Conservation (phyloP, 306 rosid genomes). For the Gillenia trifoliata region DNA sequence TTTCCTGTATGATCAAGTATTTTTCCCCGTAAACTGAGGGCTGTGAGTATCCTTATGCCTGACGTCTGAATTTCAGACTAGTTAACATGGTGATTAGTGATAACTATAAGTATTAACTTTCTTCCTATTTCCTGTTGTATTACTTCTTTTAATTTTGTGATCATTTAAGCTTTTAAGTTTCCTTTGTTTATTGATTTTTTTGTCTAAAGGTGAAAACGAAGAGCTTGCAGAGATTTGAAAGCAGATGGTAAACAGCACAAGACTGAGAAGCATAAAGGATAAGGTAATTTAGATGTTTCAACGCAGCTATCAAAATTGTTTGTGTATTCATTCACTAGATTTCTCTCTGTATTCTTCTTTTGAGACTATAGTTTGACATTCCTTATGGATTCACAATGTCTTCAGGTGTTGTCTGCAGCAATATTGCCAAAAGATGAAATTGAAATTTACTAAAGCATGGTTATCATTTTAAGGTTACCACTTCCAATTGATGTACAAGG, state of each 20-base stretch:
- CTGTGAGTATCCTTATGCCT: background rate
- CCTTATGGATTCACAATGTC: constrained; percentile 19
- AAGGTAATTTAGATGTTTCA: constrained; percentile 35
- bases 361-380: background rate
- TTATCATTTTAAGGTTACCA: constrained; percentile 60
- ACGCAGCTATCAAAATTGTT: constrained; percentile 4
- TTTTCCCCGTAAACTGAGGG: no score
- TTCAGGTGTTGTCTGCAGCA: constrained; percentile 53
- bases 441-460: constrained; percentile 92
- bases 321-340: background rate
- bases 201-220: constrained; percentile 37
- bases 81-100: background rate
- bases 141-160: background rate
- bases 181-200: constrained; percentile 10
- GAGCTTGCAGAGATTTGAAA: constrained; percentile 32
- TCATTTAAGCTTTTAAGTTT: background rate
- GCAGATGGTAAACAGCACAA: constrained; percentile 42
- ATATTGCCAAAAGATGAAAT: constrained; percentile 60
- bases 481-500: constrained; percentile 90
- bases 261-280: constrained; percentile 31
- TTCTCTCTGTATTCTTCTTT: background rate
- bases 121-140: background rate
- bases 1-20: background rate
- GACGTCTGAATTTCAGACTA: background rate
- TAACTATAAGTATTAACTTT: background rate